phyloP scores from a whole-genome alignment of 2,329 filamentous ascomycete species.

The Claviceps sp. region DNA sequence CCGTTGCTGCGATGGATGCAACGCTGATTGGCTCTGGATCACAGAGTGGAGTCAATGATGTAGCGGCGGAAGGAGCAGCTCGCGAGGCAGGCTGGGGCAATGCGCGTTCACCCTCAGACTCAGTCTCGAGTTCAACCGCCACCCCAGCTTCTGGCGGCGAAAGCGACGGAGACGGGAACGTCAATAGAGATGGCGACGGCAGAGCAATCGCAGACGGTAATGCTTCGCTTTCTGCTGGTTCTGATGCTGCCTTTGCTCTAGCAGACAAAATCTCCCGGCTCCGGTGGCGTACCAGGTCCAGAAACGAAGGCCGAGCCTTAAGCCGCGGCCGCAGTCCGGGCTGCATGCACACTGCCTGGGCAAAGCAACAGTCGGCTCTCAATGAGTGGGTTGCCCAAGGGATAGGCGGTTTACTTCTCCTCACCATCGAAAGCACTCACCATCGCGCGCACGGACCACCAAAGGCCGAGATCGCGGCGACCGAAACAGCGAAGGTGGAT shows the following conservation, averaged over 20 bases:
- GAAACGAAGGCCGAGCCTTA: slow-evolving; percentile 38
- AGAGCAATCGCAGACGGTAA: slow-evolving; percentile 1
- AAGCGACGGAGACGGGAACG: not conserved
- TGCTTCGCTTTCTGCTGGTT: not conserved
- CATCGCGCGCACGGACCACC: too few relatives aligned
- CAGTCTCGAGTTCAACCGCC: too few relatives aligned
- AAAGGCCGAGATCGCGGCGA: too few relatives aligned
- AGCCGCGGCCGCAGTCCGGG: slow-evolving; percentile 36
- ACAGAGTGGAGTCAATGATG: slow-evolving; percentile 21
- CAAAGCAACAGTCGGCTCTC: not conserved
- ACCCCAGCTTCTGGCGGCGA: not conserved
- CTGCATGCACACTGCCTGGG: slow-evolving; percentile 28
- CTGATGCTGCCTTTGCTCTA: not conserved
- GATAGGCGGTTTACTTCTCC: too few relatives aligned
- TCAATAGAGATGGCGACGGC: not conserved
- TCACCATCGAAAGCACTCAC: too few relatives aligned
- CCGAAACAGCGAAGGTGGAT: too few relatives aligned
- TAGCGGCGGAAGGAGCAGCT: slow-evolving; percentile 12
- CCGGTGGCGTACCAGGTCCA: slow-evolving; percentile 33
- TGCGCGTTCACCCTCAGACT: too few relatives aligned
- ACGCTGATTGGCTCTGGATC: slow-evolving; percentile 3
- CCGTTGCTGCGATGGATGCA: slow-evolving; percentile 8
- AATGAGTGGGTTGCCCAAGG: too few relatives aligned
- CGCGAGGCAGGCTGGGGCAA: slow-evolving; percentile 1
- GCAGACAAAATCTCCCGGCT: slow-evolving; percentile 12